Evolutionary conservation across 495 filamentous ascomycete genomes (phyloP), one percentile per base, ranked within the genome.

Genomic region (Talaromyces adpressus): DNA sequence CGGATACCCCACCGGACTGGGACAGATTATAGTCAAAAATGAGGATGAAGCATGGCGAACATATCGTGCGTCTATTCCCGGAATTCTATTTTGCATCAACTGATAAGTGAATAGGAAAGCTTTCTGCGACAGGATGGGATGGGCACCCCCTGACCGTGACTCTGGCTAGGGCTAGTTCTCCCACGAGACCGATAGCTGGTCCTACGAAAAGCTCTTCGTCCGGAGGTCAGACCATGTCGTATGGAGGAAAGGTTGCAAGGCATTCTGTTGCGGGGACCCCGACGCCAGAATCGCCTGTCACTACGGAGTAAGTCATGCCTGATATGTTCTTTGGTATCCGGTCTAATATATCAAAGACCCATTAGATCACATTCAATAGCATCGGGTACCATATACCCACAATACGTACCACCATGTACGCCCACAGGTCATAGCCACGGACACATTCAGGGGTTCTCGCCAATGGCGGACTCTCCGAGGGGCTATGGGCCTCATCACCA

Each of bases 11-110:
- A 81, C 78, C 0, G 78, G 78, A 20, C 63, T 81, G 3, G 78
- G 78, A 1, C 78, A 81, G 62, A 81, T 81, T 53, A 81, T 81
- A 25, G 71, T 81, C 32, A 81, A 81, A 22, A 78, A 79, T 49
- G 78, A 81, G 59, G 78, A 79, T 27, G 78, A 81, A 61, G 78
- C 78, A 29, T 81, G 77, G 77, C 66, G 77, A 30, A 81, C 78
- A 20, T 81, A 79, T 63, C 75, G 78, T 81, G 61, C 11, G 75
- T 18, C 18, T 8, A n/a, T 5, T 22, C 9, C n/a, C 0, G 25
- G 4, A 56, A 4, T 59, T 3, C 36, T 9, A 5, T 0, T 14
- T 41, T 0, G 3, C 36, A 41, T 9, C 36, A 20, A 20, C 45
- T 49, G 2, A 49, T 49, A 9, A 18, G 6, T 20, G 16, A 62